Evolutionary conservation across 2,329 filamentous ascomycete species (phyloP).

Genomic region (Neofusicoccum umdonicola): DNA sequence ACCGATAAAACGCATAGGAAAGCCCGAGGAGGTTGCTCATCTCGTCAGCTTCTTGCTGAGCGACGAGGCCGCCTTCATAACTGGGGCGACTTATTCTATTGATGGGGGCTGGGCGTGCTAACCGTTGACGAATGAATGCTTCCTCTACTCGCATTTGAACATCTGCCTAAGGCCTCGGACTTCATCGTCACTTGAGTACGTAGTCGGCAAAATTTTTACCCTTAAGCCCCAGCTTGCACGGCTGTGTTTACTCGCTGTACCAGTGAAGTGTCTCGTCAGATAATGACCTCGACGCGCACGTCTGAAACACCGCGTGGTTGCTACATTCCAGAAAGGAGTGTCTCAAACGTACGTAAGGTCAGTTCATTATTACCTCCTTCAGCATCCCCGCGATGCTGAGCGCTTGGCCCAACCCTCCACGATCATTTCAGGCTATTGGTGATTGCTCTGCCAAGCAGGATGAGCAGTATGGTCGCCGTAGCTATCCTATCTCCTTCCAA

Average conservation of each 20-base stretch:
- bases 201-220: background rate
- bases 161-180: too few relatives aligned
- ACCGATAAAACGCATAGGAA: constrained; percentile 17
- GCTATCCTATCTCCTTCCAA: background rate
- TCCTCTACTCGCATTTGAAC: background rate
- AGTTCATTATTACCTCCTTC: background rate
- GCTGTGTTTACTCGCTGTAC: too few relatives aligned
- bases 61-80: constrained; percentile 43
- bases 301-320: background rate
- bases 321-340: background rate
- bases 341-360: too few relatives aligned
- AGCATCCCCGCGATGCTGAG: background rate
- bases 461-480: background rate
- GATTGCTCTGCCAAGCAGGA: background rate
- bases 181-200: too few relatives aligned
- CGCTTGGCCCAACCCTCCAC: background rate
- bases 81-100: constrained; percentile 40
- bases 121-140: background rate
- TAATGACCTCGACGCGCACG: background rate
- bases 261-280: too few relatives aligned
- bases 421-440: background rate
- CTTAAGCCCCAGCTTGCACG: background rate
- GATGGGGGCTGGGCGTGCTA: constrained; percentile 36
- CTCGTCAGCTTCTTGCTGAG: constrained; percentile 44
- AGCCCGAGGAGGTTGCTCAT: constrained; percentile 33